Percentiles rank a stretch among this genome's conserved stretches.
These are phyloP conservation scores for Ogataea sp. DNA, from an alignment of 805 yeast species.

Conservation along the genomic window DNA sequence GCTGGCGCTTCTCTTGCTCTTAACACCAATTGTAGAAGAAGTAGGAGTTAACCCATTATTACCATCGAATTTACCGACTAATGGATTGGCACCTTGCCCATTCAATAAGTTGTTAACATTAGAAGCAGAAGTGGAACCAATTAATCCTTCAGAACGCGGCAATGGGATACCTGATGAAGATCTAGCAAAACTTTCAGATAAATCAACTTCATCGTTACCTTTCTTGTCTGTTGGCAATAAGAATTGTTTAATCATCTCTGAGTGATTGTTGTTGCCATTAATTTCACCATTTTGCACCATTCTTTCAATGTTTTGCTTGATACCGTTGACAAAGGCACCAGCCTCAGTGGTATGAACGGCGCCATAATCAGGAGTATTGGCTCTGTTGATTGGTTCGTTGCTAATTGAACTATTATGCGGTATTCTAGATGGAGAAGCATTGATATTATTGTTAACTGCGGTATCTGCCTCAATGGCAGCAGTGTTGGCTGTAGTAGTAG, in stretches of 20 bases:
- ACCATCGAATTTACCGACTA: neutral
- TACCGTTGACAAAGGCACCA: constrained; percentile 30
- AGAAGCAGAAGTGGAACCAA: neutral
- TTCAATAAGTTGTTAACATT: neutral
- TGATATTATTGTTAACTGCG: neutral
- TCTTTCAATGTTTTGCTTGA: constrained; percentile 19
- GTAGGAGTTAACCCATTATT: neutral
- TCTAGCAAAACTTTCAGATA: constrained; percentile 6
- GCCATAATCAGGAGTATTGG: constrained; percentile 10
- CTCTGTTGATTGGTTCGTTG: neutral
- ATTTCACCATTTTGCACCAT: constrained; percentile 2
- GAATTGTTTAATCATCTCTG: constrained; percentile 7
- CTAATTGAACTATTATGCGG: neutral
- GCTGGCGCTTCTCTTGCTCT: neutral
- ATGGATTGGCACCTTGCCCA: neutral
- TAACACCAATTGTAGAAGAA: neutral
- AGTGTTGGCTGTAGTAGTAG: neutral
- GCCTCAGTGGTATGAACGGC: constrained; percentile 39
- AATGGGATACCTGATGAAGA: neutral
- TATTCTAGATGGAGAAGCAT: neutral
- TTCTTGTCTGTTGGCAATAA: constrained; percentile 9
- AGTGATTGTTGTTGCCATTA: neutral
- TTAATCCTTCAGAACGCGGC: neutral
- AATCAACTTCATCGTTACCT: constrained; percentile 13
- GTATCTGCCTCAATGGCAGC: neutral